Conservation (phyloP, 164 flowering plant species). For the Nymphaea colorata region DNA sequence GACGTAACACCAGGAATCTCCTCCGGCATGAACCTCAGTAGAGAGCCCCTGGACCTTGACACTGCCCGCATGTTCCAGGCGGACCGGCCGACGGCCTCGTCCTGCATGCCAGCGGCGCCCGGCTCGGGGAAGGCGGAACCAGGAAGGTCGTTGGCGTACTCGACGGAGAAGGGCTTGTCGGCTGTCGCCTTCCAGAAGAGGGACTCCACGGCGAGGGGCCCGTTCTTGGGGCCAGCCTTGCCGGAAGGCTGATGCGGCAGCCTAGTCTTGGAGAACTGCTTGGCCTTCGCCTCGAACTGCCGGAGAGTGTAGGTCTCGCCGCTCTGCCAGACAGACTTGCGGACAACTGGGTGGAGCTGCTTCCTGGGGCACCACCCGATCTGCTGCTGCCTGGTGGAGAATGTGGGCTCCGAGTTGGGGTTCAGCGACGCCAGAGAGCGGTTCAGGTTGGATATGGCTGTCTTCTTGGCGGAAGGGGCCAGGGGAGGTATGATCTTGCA, state of each 20-base stretch:
- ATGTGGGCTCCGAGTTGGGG: constrained; percentile 41
- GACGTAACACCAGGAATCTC: constrained; percentile 99
- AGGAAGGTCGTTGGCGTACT: constrained; percentile 98
- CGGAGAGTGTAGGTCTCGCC: constrained; percentile 63
- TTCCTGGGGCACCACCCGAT: constrained; percentile 88
- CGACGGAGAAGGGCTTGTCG: constrained; percentile 90
- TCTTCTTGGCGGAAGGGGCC: constrained; percentile 50
- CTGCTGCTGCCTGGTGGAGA: constrained; percentile 94
- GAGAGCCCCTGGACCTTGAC: constrained; percentile 65
- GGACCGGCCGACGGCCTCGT: constrained; percentile 58
- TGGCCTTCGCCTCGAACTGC: constrained; percentile 82
- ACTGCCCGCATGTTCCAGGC: constrained; percentile 96
- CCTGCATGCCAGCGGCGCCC: constrained; percentile 7
- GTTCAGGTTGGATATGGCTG: constrained; percentile 52
- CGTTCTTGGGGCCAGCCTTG: constrained; percentile 21
- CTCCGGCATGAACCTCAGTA: constrained; percentile 97
- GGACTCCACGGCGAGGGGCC: constrained; percentile 66
- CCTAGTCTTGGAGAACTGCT: constrained; percentile 52
- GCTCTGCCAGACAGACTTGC: constrained; percentile 94
- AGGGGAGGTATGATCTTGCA: constrained; percentile 99
- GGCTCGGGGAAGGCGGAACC: constrained; percentile 65
- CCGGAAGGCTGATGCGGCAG: constrained; percentile 20
- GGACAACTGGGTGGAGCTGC: constrained; percentile 43
- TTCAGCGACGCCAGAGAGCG: constrained; percentile 51
- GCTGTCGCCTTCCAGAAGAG: constrained; percentile 83